Conservation (phyloP, 148 eudicot species). For the Camellia lanceoleosa region DNA sequence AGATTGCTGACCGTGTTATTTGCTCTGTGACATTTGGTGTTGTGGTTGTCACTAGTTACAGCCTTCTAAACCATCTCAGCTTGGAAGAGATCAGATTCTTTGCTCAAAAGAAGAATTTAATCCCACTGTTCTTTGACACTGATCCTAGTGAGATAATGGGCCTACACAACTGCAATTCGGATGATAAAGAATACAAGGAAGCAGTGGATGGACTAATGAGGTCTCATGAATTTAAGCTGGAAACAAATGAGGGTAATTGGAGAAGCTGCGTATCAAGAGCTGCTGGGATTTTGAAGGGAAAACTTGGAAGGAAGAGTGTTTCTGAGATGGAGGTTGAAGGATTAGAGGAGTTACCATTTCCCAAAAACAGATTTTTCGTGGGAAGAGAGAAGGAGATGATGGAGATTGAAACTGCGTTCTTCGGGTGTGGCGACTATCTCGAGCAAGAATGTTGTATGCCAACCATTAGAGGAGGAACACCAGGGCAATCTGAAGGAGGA, state of each 20-base stretch:
- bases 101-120: slow-evolving; percentile 76
- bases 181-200: slow-evolving; percentile 61
- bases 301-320: slow-evolving; percentile 75
- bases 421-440: slow-evolving; percentile 47
- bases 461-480: slow-evolving; percentile 37
- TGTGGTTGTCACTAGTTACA: slow-evolving; percentile 51
- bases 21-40: slow-evolving; percentile 77
- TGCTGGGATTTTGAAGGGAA: slow-evolving; percentile 48
- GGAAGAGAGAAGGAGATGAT: slow-evolving; percentile 69
- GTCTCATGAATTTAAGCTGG: slow-evolving; percentile 58
- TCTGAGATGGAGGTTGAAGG: slow-evolving; percentile 46
- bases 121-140: slow-evolving; percentile 72
- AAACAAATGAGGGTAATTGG: slow-evolving; percentile 64
- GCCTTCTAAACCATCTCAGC: slow-evolving; percentile 53
- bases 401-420: slow-evolving; percentile 66
- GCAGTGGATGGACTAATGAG: slow-evolving; percentile 61
- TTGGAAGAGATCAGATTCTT: slow-evolving; percentile 79
- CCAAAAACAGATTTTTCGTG: slow-evolving; percentile 55
- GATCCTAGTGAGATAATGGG: slow-evolving; percentile 35
- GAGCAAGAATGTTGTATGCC: slow-evolving; percentile 32
- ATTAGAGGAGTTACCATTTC: slow-evolving; percentile 62
- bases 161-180: slow-evolving; percentile 30
- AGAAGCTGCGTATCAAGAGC: slow-evolving; percentile 64
- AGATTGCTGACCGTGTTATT: slow-evolving; percentile 85
- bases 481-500: slow-evolving; percentile 66